Evolutionary conservation across 2,329 filamentous ascomycete genomes (phyloP), one percentile per base, ranked within the genome.

Genomic region (Pyrenophora tritici-repentis): DNA sequence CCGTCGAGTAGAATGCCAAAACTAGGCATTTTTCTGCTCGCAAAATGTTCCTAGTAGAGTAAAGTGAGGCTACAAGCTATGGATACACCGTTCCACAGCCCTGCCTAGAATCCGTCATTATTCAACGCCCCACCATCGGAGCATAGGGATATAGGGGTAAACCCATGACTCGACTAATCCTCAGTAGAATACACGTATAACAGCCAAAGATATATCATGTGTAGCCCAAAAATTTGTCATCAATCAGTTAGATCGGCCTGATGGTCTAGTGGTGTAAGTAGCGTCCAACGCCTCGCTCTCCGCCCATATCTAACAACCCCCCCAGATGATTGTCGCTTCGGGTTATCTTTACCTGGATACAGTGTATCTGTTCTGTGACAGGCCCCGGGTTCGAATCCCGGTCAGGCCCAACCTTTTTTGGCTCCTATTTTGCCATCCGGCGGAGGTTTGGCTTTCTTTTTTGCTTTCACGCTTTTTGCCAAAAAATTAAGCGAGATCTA

Each of bases 351-450:
- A 40, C 65, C 63, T 61, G 61, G 59, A 61, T 59, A 61, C 58
- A 47, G 51, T 50, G 52, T 53, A 50, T 56, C 59, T 59, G 57
- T 62, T 47, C 35, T 71, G 68, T 71, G 65, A 70, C 67, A 71
- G 68, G 67, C 66, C 68, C 68, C 68, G 68, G 68, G 68, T 71
- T 71, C 68, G 64, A 71, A 62, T 68, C 65, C 65, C 65, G 65
- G 65, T 59, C 60, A 65, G 60, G 65, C 65, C 65, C 63, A 12
- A 29, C 43, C 45, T 36, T 50, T 53, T 50, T 50, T 53, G 40
- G 24, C 26, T 12, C n/a, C n/a, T n/a, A n/a, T n/a, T n/a, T n/a
- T n/a, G n/a, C n/a, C 4, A n/a, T 26, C 6, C 13, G 14, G 20
- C 6, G 7, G 17, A 8, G 18, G 2, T 6, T 14, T 18, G 13